Conservation (phyloP, 768 basidiomycete genomes). For the Suillus sp. region DNA sequence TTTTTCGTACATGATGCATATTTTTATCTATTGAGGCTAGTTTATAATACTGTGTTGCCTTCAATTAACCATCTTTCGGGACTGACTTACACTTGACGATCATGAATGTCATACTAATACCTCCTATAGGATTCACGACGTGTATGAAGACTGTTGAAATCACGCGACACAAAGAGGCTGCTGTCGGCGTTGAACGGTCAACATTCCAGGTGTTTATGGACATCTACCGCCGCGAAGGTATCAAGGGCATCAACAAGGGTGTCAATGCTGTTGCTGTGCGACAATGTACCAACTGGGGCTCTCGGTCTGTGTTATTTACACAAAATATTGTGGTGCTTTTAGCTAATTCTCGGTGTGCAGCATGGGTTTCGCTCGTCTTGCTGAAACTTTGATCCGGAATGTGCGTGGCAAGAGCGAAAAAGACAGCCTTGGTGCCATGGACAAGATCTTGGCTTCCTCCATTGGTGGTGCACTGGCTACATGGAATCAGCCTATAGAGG, state of each 20-base stretch:
- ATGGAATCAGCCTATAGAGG: conserved; percentile 99
- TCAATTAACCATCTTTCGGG: conserved; percentile 20
- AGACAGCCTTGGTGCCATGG: conserved; percentile 71
- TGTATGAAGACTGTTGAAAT: conserved; percentile 99
- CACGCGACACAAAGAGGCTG: conserved; percentile 90
- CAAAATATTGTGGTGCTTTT: not conserved
- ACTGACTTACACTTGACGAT: conserved; percentile 1
- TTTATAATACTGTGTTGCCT: conserved; percentile 20
- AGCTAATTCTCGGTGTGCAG: conserved; percentile 41
- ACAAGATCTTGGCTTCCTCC: conserved; percentile 87
- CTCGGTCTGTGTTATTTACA: conserved; percentile 54
- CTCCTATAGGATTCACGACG: conserved; percentile 83
- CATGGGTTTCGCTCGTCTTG: conserved; percentile 95
- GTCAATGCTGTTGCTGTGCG: conserved; percentile 94
- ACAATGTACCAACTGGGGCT: conserved; percentile 93
- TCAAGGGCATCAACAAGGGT: conserved; percentile 98
- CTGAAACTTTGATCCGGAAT: conserved; percentile 78
- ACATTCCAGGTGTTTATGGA: conserved; percentile 95
- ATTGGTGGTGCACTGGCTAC: conserved; percentile 95
- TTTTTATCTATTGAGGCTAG: conserved; percentile 21
- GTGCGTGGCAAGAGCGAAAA: conserved; percentile 76
- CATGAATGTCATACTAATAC: conserved; percentile 16
- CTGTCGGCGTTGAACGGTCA: conserved; percentile 81
- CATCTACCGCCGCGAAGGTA: conserved; percentile 91
- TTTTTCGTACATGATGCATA: conserved; percentile 22